Evolutionary conservation across 2,329 filamentous ascomycete genomes (phyloP).

Genomic region (Fusarium sp.): DNA sequence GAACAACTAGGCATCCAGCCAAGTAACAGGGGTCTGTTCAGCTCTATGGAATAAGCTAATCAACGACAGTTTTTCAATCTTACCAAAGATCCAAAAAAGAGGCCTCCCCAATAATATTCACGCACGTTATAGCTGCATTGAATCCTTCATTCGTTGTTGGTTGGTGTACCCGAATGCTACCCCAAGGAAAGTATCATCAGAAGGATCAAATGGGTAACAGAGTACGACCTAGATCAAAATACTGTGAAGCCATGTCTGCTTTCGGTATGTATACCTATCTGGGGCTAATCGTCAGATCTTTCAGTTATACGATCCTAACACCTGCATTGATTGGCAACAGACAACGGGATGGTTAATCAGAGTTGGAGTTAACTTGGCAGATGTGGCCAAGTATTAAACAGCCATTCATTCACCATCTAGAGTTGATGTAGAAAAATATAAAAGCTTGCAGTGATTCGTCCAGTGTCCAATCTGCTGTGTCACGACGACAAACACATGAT

Average conservation of each 20-base stretch:
- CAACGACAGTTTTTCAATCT: neutral
- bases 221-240: neutral
- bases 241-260: neutral
- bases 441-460: neutral
- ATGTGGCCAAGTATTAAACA: neutral
- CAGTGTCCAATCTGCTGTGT: rapidly evolving
- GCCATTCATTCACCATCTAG: rapidly evolving
- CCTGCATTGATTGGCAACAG: neutral
- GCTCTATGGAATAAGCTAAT: slow-evolving; percentile 1
- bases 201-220: neutral
- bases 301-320: no score
- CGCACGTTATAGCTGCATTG: neutral
- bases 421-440: neutral
- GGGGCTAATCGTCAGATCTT: neutral
- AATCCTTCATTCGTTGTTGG: neutral
- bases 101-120: slow-evolving; percentile 11
- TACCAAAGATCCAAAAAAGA: slow-evolving; percentile 14
- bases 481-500: neutral
- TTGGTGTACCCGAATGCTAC: neutral
- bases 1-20: slow-evolving; percentile 4
- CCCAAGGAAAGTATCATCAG: neutral
- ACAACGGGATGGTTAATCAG: no score
- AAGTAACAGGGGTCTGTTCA: slow-evolving; percentile 16
- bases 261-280: neutral
- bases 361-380: no score